Percentiles rank a stretch among this genome's conserved stretches.
These are phyloP conservation scores for Fusarium sp. DNA, from an alignment of 2,329 filamentous ascomycete genomes.

Conservation along the genomic window DNA sequence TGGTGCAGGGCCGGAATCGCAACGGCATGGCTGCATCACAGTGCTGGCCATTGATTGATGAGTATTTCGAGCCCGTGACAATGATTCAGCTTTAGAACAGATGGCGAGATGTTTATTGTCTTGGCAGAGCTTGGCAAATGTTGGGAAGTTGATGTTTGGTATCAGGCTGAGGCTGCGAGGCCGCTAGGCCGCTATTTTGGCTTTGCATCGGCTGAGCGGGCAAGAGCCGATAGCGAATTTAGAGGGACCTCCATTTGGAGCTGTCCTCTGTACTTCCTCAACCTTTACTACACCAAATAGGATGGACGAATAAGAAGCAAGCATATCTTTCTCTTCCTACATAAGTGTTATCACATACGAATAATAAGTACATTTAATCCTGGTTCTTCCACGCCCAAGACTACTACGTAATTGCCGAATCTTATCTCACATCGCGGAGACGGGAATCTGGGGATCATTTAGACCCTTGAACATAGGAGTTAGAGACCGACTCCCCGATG, in stretches of 20 bases:
- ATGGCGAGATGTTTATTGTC: constrained; percentile 23
- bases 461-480: neutral
- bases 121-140: constrained; percentile 24
- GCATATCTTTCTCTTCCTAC: neutral
- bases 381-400: neutral
- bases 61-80: neutral
- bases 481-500: neutral
- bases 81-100: constrained; percentile 26
- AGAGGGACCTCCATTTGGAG: no score
- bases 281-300: neutral
- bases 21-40: neutral
- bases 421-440: neutral
- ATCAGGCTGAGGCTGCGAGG: neutral
- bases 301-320: neutral
- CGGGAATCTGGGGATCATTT: neutral
- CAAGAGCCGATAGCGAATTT: no score
- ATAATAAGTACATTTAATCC: neutral
- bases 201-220: neutral
- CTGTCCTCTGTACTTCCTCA: no score
- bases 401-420: neutral
- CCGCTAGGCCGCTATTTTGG: neutral
- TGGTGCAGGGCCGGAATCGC: neutral
- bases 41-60: neutral
- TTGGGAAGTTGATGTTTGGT: neutral
- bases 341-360: neutral